phyloP scores from a whole-genome alignment of 2,329 filamentous ascomycete species.

The Thielaviopsis populi region DNA sequence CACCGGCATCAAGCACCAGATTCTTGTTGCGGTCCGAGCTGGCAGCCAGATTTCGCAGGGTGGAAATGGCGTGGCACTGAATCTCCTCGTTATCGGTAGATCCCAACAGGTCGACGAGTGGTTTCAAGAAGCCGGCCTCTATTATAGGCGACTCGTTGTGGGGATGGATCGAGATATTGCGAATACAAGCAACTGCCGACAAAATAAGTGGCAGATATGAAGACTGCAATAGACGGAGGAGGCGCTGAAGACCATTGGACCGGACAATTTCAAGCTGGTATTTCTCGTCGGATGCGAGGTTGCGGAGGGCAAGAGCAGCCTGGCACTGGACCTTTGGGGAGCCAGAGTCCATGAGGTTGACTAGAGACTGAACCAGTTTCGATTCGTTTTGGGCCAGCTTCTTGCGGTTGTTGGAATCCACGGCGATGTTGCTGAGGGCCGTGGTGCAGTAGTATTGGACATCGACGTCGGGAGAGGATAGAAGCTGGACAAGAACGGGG shows the following conservation, averaged over 20 bases:
- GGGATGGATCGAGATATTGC: constrained; percentile 97
- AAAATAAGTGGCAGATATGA: constrained; percentile 92
- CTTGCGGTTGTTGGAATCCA: constrained; percentile 79
- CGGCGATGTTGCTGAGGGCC: constrained; percentile 93
- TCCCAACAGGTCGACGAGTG: constrained; percentile 81
- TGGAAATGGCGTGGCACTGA: constrained; percentile 96
- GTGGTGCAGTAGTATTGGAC: constrained; percentile 99
- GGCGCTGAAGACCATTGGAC: constrained; percentile 66
- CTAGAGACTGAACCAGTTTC: constrained; percentile 81
- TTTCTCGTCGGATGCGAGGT: constrained; percentile 93
- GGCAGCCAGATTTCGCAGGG: constrained; percentile 82
- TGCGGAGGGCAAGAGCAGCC: constrained; percentile 82
- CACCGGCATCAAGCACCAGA: constrained; percentile 88
- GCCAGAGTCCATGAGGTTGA: constrained; percentile 92
- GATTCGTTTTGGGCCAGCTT: constrained; percentile 83
- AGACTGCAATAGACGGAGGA: constrained; percentile 81
- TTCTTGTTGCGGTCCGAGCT: constrained; percentile 97
- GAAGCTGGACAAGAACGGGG: constrained; percentile 84
- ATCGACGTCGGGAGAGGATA: constrained; percentile 85
- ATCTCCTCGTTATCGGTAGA: constrained; percentile 98
- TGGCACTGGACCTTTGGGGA: constrained; percentile 98
- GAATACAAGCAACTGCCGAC: constrained; percentile 92
- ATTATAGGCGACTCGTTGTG: constrained; percentile 97
- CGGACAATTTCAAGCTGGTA: constrained; percentile 97
- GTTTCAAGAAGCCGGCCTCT: constrained; percentile 88